Evolutionary conservation across 2,329 filamentous ascomycete species (phyloP), one percentile per base, ranked within the genome.

Genomic region (Rutstroemia sp.): DNA sequence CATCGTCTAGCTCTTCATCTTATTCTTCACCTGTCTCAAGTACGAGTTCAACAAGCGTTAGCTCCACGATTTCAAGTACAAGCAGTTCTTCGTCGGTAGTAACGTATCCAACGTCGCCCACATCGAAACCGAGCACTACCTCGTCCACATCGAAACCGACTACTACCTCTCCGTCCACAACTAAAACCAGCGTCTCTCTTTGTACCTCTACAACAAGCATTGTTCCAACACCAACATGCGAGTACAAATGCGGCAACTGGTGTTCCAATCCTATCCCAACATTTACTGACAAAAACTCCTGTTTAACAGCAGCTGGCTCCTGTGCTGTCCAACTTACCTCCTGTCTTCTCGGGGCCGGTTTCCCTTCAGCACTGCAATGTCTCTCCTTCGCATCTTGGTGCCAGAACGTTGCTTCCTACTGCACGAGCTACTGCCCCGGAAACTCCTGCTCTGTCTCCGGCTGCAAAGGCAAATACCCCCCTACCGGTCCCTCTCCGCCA

Each of bases 231-330:
- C 68, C 76, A 48, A 71, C 69, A 30, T 82, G 79, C 68, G 79
- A 82, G 65, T 82, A 79, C 68, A 71, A 75, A 61, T 76, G 76
- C 60, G 80, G 79, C 48, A 75, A 73, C 58, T 82, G 79, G 78
- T 81, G 78, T 65, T 74, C 73, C 39, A 72, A 71, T 47, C 72
- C 77, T 14, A 66, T 82, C 12, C 78, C 78, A 23, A 69, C 75
- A 61, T 82, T 75, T 69, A 65, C 67, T 42, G 71, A 79, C 64
- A 60, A 70, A 56, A 59, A 64, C 44, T 67, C 68, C 47, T 82
- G 79, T 67, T 63, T 69, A 50, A 61, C 60, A 9, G 73, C 75
- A 21, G 58, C 58, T 34, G 72, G 71, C 60, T 73, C 74, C 56
- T 73, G 71, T 64, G 65, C 67, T 25, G 66, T 79, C 55, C 77